Evolutionary conservation across 306 rosid species (phyloP), one percentile per base, ranked within the genome.

Genomic region (Prunus salicina): DNA sequence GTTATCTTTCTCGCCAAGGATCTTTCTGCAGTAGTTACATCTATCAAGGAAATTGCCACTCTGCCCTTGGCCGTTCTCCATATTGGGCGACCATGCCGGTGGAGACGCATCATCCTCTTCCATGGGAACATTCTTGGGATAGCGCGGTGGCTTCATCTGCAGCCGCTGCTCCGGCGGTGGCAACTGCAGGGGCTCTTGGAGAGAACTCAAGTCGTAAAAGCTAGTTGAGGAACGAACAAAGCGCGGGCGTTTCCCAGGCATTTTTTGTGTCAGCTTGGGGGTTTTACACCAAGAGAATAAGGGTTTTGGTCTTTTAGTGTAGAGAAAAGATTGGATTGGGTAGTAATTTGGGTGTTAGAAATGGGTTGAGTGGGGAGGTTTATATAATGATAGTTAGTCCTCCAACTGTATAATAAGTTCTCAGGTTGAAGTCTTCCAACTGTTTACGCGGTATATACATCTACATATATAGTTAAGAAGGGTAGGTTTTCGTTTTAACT

Each of bases 241-340:
- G 38, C 76, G 67, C 56, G 58, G 18, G 55, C 76, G 67, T 72
- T 72, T 72, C 19, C 76, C 76, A 8, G 76, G 49, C 76, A 72
- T 41, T 4, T 8, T 34, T 55, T 24, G 65, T 22, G 38, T 15
- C 34, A 16, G 32, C 19, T 46, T 8, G 27, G 49, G 76, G 76
- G 28, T 57, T 38, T 38, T 58, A 38, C 24, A 56, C 24, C 15
- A 24, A 57, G 18, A 60, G 7, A 63, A 12, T 11, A 16, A 56
- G 41, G 65, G 30, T 55, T 71, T 16, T 6, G 34, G 47, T 13
- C 1, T 34, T 64, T 18, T 8, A 3, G 16, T 7, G 13, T 8
- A 25, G 13, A 27, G 1, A 60, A 27, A 25, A 12, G 16, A 60
- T 60, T 60, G 64, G 41, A 13, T 18, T 28, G 41, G 67, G 67